A percentile compares a stretch with the other conserved stretches of the same genome.
These are phyloP conservation scores for Cyclostephanos invisitatus DNA, from an alignment of 108 stramenopile genomes.

Conservation along the genomic window DNA sequence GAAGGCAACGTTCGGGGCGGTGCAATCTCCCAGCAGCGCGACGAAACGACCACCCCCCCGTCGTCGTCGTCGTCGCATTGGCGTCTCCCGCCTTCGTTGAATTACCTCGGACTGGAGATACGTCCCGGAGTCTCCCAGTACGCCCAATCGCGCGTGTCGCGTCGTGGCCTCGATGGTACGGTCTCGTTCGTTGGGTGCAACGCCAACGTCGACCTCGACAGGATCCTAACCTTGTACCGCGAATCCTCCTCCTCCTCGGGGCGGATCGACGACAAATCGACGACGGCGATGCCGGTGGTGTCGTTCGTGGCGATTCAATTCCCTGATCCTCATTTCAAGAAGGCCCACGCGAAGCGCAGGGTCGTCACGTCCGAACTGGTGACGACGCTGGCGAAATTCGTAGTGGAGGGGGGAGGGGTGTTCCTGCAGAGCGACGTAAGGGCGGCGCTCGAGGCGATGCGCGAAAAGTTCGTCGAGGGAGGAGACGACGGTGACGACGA, in stretches of 20 bases:
- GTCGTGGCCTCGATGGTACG: constrained; percentile 50
- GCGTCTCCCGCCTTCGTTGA: constrained; percentile 45
- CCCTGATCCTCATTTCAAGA: constrained; percentile 93
- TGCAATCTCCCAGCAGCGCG: neutral
- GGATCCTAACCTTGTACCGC: constrained; percentile 60
- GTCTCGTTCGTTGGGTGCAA: constrained; percentile 85
- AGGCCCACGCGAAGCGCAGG: constrained; percentile 71
- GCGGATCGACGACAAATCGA: neutral
- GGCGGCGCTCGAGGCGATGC: constrained; percentile 81
- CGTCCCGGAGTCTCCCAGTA: constrained; percentile 75
- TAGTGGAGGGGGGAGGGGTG: constrained; percentile 55
- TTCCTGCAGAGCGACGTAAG: constrained; percentile 83
- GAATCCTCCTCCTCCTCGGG: constrained; percentile 21
- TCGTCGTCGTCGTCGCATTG: neutral
- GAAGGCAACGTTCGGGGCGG: neutral
- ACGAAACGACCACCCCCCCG: neutral
- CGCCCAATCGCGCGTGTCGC: constrained; percentile 67
- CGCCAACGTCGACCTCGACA: constrained; percentile 89
- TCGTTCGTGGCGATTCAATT: constrained; percentile 84
- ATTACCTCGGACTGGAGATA: constrained; percentile 90
- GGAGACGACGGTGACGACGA: constrained; percentile 27
- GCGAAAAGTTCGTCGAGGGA: constrained; percentile 64
- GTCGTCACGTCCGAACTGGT: constrained; percentile 79
- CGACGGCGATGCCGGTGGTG: constrained; percentile 22
- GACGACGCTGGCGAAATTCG: constrained; percentile 60